phyloP scores from a whole-genome alignment of 306 rosid genomes.

The Lathyrus oleraceus region DNA sequence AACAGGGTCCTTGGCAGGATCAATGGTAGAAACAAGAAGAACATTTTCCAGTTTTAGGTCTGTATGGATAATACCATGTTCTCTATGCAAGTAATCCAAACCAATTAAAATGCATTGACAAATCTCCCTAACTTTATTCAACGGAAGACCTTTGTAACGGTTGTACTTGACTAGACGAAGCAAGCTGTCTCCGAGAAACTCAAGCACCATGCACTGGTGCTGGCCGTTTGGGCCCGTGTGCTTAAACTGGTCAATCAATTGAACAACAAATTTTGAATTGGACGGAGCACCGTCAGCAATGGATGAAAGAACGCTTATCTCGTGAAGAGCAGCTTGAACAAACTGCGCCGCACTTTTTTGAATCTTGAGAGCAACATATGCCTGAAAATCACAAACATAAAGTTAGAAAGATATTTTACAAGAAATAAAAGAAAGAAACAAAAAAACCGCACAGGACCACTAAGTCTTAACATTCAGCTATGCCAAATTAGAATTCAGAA shows the following conservation, averaged over 20 bases:
- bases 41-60: slow-evolving; percentile 94
- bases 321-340: slow-evolving; percentile 93
- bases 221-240: slow-evolving; percentile 94
- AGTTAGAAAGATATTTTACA: slow-evolving; percentile 1
- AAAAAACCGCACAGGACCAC: neutral
- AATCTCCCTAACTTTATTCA: slow-evolving; percentile 79
- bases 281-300: slow-evolving; percentile 60
- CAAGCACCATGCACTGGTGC: slow-evolving; percentile 95
- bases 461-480: slow-evolving; percentile 20
- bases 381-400: slow-evolving; percentile 44
- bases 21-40: slow-evolving; percentile 77
- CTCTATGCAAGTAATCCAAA: slow-evolving; percentile 89
- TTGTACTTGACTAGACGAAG: slow-evolving; percentile 74
- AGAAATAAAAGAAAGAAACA: neutral
- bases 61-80: slow-evolving; percentile 80
- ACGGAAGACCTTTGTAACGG: slow-evolving; percentile 68
- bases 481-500: slow-evolving; percentile 2
- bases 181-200: slow-evolving; percentile 91
- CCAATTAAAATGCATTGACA: slow-evolving; percentile 79
- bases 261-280: slow-evolving; percentile 65
- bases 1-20: slow-evolving; percentile 81
- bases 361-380: slow-evolving; percentile 89
- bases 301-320: slow-evolving; percentile 77
- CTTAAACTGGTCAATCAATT: slow-evolving; percentile 89
- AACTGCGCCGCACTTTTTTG: slow-evolving; percentile 97